Evolutionary conservation across 208 protist genomes (phyloP).

Genomic region (Tritrichomonas foetus): DNA sequence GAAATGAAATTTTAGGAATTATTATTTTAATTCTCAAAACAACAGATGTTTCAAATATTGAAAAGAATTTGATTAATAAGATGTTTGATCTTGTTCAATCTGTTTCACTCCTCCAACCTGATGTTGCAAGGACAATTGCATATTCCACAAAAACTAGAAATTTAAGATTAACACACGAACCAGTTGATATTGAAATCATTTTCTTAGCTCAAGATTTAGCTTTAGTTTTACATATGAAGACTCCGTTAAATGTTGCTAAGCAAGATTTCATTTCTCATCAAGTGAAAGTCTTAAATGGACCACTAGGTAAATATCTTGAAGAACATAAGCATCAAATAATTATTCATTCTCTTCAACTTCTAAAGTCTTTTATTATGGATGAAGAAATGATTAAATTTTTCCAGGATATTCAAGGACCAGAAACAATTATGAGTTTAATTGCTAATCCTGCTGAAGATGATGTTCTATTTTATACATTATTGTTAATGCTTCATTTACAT

Average conservation of each 20-base stretch:
- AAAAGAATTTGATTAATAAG: background rate
- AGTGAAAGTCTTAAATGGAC: background rate
- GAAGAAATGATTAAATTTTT: background rate
- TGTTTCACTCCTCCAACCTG: background rate
- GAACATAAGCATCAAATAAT: background rate
- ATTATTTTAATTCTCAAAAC: background rate
- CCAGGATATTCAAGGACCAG: background rate
- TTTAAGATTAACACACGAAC: background rate
- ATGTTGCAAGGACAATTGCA: background rate
- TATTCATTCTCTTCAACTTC: background rate
- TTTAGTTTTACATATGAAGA: background rate
- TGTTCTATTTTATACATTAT: background rate
- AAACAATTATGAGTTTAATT: background rate
- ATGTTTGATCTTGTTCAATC: constrained; percentile 29
- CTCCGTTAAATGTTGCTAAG: background rate
- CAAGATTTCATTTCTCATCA: constrained; percentile 7
- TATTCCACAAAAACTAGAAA: background rate
- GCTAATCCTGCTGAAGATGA: background rate
- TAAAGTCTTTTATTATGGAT: background rate
- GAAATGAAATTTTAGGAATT: constrained; percentile 36
- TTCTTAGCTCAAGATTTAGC: background rate
- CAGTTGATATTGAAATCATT: constrained; percentile 14
- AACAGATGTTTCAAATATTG: background rate
- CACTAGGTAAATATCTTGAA: background rate
- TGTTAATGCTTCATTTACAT: background rate